Percentiles rank a stretch among this genome's conserved stretches.
Conservation (phyloP, 2,329 filamentous ascomycete genomes). For the Calonectria pauciramosa region DNA sequence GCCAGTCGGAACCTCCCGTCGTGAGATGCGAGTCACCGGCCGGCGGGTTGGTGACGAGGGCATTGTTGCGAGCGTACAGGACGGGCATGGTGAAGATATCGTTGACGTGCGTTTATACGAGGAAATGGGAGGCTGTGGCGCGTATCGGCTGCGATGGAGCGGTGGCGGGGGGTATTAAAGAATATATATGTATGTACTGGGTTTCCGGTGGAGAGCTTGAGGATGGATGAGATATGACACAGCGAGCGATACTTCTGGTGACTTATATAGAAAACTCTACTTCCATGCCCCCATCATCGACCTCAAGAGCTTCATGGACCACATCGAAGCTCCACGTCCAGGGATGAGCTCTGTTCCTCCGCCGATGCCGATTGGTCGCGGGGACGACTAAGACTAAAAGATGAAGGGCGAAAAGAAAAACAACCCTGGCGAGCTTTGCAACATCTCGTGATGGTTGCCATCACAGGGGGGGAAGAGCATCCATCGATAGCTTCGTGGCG, state of each 20-base stretch:
- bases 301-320: background rate
- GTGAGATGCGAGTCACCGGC: constrained; percentile 51
- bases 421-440: background rate
- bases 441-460: constrained; percentile 11
- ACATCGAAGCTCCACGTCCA: background rate
- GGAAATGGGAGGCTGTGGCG: background rate
- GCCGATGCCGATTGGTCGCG: constrained; percentile 17
- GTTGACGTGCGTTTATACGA: background rate
- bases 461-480: background rate
- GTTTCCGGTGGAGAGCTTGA: background rate
- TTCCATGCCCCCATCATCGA: background rate
- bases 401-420: background rate
- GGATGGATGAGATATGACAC: background rate
- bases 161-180: no score
- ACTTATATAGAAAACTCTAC: constrained; percentile 13
- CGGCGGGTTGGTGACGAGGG: constrained; percentile 62
- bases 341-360: constrained; percentile 6
- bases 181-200: background rate
- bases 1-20: constrained; percentile 66
- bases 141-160: background rate
- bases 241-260: background rate
- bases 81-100: constrained; percentile 47
- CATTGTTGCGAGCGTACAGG: constrained; percentile 58
- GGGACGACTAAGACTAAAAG: background rate
- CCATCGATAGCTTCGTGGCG: background rate